Conservation (phyloP, 2,329 filamentous ascomycete genomes). For the Hypoxylon sp. region DNA sequence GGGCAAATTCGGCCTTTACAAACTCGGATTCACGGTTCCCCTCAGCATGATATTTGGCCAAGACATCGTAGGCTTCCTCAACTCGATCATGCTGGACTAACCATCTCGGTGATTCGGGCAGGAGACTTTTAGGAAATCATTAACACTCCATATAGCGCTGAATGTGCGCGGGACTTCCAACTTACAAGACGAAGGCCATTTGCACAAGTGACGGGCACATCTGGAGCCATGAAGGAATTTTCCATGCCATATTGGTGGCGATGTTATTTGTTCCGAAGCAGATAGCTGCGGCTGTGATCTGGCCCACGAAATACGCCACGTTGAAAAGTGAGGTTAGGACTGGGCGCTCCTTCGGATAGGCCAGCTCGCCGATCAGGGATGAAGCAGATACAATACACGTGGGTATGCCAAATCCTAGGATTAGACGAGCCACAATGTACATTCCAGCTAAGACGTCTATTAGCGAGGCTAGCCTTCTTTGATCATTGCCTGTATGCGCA, state of each 20-base stretch:
- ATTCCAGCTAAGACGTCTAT: constrained; percentile 57
- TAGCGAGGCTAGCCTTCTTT: background rate
- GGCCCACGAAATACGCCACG: constrained; percentile 68
- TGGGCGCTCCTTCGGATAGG: constrained; percentile 72
- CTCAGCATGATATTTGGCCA: constrained; percentile 64
- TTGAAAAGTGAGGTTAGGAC: constrained; percentile 74
- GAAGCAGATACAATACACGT: constrained; percentile 72
- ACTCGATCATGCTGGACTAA: constrained; percentile 65
- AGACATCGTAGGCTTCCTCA: constrained; percentile 65
- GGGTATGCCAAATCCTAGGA: constrained; percentile 73
- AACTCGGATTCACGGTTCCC: constrained; percentile 62
- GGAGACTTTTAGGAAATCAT: constrained; percentile 53
- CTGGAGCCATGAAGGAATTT: constrained; percentile 64
- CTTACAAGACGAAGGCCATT: constrained; percentile 58
- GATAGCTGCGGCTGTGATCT: constrained; percentile 65
- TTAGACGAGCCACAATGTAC: constrained; percentile 72
- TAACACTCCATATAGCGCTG: background rate
- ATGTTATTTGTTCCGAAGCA: constrained; percentile 64
- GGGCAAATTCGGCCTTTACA: constrained; percentile 68
- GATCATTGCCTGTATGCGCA: constrained; percentile 28
- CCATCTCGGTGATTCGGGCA: constrained; percentile 74
- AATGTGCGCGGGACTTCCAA: background rate
- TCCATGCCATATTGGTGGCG: constrained; percentile 59
- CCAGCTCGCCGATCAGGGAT: constrained; percentile 71
- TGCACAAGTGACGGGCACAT: constrained; percentile 60